Base-by-base conservation (phyloP, 768 basidiomycete species). In the Lentinula guzmanii region DNA sequence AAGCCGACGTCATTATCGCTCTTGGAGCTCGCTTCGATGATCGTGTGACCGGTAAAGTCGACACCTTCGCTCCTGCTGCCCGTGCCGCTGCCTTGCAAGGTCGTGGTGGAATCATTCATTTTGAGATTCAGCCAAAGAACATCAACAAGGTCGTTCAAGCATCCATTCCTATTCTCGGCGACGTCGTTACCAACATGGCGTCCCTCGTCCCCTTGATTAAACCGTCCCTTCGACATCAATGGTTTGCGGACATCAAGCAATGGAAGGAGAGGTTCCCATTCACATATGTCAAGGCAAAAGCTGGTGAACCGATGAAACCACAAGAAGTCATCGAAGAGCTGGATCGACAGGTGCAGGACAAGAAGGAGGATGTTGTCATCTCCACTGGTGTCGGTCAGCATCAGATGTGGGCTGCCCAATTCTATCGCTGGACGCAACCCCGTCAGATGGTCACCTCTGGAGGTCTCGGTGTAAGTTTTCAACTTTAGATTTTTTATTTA, bases 321-420 rank as follows among this genome's bases (percentile, higher is more conserved):
- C 97, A 99, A 75, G 94, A 95, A 74, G 93, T 98, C 59, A 86
- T 99, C 43, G 90, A 94, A 76, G 95, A 95, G 76, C 81, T 99
- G 45, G 88, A 98, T 69, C 78, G 70, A 58, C 91, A 93, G 77
- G 86, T 85, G n/a, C 78, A 77, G 52, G 80, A 89, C 62, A 83
- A 78, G 73, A 96, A 98, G 77, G 89, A 92, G 61, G 86, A 98
- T 24, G 83, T 97, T 42, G 76, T 99, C 69, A 75, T 99, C 57
- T 75, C 93, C 10, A 99, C 97, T 15, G 97, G 97, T 67, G 97
- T 99, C 21, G 97, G 97, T 7, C 97, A 99, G 72, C 97, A 98
- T 76, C 96, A 99, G 76, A 98, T 98, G 97, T 98, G 94, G 95
- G 96, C 96, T 1, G 93, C 92, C 45, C 97, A 99, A 73, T 81